Evolutionary conservation across 306 rosid species (phyloP).

Genomic region (Prunus mume): DNA sequence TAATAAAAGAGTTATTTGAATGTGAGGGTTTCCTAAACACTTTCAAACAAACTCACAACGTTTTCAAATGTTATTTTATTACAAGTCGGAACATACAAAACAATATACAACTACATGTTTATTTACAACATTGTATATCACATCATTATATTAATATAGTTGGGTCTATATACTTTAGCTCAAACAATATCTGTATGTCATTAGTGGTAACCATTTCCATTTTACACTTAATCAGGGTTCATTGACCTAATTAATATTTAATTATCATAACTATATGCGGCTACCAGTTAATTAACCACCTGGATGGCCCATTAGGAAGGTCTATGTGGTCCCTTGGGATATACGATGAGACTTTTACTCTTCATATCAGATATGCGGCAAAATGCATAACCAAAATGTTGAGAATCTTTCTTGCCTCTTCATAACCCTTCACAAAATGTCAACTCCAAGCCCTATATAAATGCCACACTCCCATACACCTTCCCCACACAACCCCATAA

Average conservation of each 20-base stretch:
- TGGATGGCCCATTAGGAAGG: conserved; percentile 9
- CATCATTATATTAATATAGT: neutral
- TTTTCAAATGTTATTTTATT: neutral
- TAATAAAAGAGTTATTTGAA: too few relatives aligned
- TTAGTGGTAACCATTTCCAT: neutral
- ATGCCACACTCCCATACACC: conserved; percentile 20
- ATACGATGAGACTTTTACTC: conserved; percentile 41
- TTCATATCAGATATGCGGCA: conserved; percentile 57
- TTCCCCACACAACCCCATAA: conserved; percentile 6
- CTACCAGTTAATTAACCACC: neutral
- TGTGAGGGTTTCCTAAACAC: too few relatives aligned
- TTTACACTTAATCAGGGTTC: neutral
- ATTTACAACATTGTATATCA: neutral
- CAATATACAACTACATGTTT: too few relatives aligned
- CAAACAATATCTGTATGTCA: neutral
- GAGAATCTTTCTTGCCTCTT: conserved; percentile 30
- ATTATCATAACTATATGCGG: neutral
- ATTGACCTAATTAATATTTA: neutral
- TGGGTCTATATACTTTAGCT: neutral
- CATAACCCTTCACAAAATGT: conserved; percentile 20
- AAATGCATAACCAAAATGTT: conserved; percentile 14
- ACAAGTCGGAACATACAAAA: neutral
- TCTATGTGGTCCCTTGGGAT: conserved; percentile 62
- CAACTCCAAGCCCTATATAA: conserved; percentile 49
- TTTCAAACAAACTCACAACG: neutral